Evolutionary conservation across 2,329 filamentous ascomycete genomes (phyloP), one percentile per base, ranked within the genome.

Genomic region (Akanthomyces uredinophilus): DNA sequence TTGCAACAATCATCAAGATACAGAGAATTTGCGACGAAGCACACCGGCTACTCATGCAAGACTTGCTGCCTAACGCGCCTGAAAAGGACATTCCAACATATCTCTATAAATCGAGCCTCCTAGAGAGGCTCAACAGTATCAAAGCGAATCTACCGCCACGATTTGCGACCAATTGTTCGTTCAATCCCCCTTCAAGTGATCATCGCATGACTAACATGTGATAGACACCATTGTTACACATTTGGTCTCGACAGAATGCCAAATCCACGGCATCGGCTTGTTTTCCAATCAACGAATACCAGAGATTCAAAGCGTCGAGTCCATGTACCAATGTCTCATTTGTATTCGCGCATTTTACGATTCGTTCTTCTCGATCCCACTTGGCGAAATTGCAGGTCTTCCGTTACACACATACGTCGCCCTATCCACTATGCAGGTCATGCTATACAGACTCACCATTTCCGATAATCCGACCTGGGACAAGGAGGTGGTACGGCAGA

Each of bases 381-480:
- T 70, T 0, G 59, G 65, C 8, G 67, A 72, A 7, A 67, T 75
- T 16, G 67, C 71, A 5, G 72, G 70, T 4, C 61, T 74, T 10
- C 71, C 77, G 0, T 73, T 78, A 44, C 64, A 68, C 6, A 63
- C 74, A 16, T 74, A 73, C 44, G 68, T 73, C 8, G 70, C 74
- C 49, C 65, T 77, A 5, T 72, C 72, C 2, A 74, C 76, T 16
- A 70, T 72, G 51, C 69, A 78, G 24, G 67, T 76, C 8, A 67
- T 71, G 2, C 67, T 79, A 7, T 78, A 77, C 65, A 70, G 72
- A 7, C 73, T 80, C 24, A 74, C 74, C 2, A 74, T 71, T 1
- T 69, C 74, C 4, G 75, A 79, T 8, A 73, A 75, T 51, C 73
- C 74, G 2, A 73, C 69, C 6, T 80, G 77, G 77, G 77, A 80